Percentiles rank a stretch among this genome's conserved stretches.
Evolutionary conservation across 495 filamentous ascomycete species (phyloP).

Genomic region (Trichoderma virens): DNA sequence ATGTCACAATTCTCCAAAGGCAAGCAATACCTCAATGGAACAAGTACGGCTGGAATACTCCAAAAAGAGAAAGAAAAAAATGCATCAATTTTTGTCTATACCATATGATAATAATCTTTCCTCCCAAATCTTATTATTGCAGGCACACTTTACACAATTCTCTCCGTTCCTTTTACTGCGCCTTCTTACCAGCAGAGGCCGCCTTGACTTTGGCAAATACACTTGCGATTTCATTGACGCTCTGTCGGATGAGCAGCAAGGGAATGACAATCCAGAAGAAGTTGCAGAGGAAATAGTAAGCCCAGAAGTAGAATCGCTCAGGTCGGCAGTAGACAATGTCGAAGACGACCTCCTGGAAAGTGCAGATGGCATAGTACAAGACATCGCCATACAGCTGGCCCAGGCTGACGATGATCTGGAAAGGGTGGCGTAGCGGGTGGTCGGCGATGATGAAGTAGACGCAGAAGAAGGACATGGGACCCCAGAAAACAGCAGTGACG

Average conservation of each 20-base stretch:
- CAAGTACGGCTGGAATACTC: too few relatives aligned
- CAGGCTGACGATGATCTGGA: constrained; percentile 45
- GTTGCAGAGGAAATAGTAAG: constrained; percentile 50
- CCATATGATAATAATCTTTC: not conserved
- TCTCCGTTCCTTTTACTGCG: not conserved
- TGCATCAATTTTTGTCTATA: not conserved
- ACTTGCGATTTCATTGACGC: constrained; percentile 8
- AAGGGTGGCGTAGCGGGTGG: constrained; percentile 43
- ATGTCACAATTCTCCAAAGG: too few relatives aligned
- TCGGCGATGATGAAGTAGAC: constrained; percentile 37
- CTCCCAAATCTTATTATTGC: not conserved
- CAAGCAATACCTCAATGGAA: too few relatives aligned
- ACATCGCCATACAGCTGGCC: constrained; percentile 52
- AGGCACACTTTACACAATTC: not conserved
- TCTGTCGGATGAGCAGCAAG: constrained; percentile 6
- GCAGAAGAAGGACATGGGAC: constrained; percentile 44
- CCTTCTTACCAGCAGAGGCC: constrained; percentile 6
- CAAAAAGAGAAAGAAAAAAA: too few relatives aligned
- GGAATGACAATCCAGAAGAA: constrained; percentile 52
- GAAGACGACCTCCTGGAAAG: constrained; percentile 37
- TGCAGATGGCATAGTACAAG: constrained; percentile 48
- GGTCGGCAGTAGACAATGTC: constrained; percentile 43
- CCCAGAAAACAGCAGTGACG: constrained; percentile 47
- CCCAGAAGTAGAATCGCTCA: constrained; percentile 48
- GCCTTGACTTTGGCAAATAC: constrained; percentile 13